These are phyloP conservation scores for Pulveroboletus sp. DNA, from an alignment of 768 basidiomycete genomes.

Conservation along the genomic window DNA sequence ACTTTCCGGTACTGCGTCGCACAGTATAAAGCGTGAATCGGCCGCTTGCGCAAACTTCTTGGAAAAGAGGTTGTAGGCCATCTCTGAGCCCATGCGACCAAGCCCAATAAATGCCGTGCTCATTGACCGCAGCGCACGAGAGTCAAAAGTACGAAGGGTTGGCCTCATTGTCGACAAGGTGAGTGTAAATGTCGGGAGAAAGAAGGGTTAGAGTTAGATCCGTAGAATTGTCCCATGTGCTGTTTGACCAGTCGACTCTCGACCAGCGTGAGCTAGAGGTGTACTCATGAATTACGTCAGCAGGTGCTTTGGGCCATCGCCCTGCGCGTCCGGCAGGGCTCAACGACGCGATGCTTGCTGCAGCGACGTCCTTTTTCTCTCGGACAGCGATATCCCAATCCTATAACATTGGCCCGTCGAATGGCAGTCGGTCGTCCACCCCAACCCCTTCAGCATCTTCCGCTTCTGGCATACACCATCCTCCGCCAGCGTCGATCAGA, in stretches of 20 bases:
- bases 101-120: constrained; percentile 80
- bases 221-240: background rate
- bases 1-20: constrained; percentile 64
- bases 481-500: constrained; percentile 42
- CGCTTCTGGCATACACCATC: constrained; percentile 32
- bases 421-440: constrained; percentile 35
- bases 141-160: constrained; percentile 38
- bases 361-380: constrained; percentile 78
- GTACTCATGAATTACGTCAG: constrained; percentile 10
- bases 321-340: background rate
- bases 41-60: constrained; percentile 53
- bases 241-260: background rate
- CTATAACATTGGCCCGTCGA: constrained; percentile 55
- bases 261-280: too few species aligned
- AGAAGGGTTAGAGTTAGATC: background rate
- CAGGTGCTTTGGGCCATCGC: background rate
- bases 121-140: constrained; percentile 36
- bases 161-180: constrained; percentile 42
- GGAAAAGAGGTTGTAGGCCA: constrained; percentile 81
- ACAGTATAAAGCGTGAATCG: constrained; percentile 68
- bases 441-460: constrained; percentile 33
- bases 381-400: constrained; percentile 78
- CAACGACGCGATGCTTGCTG: constrained; percentile 57
- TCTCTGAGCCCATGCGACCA: constrained; percentile 84
- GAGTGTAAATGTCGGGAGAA: background rate